Evolutionary conservation across 768 basidiomycete genomes (phyloP).

Genomic region (Suillus spraguei): DNA sequence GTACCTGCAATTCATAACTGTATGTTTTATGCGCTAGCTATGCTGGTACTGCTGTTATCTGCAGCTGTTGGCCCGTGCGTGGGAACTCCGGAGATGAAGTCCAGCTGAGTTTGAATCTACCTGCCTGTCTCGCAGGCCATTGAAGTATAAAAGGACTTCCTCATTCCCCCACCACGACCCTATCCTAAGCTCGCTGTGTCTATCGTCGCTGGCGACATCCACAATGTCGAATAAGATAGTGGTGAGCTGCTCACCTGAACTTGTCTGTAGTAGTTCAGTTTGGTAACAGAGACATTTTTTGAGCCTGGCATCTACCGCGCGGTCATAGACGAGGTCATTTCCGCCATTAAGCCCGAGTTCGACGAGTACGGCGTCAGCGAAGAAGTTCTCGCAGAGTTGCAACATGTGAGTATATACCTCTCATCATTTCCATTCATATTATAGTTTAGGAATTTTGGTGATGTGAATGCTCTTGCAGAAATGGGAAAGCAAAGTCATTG

Average conservation of each 20-base stretch:
- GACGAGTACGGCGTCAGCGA: conserved; percentile 95
- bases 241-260: conserved; percentile 82
- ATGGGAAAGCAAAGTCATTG: conserved; percentile 95
- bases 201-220: conserved; percentile 32
- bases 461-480: conserved; percentile 53
- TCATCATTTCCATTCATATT: conserved; percentile 19
- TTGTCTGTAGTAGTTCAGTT: conserved; percentile 55
- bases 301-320: conserved; percentile 91
- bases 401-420: conserved; percentile 65
- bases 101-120: conserved; percentile 46
- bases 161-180: conserved; percentile 35
- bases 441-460: conserved; percentile 3
- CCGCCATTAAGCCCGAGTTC: conserved; percentile 87
- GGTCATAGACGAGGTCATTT: conserved; percentile 97
- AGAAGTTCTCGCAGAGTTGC: conserved; percentile 85
- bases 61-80: conserved; percentile 45
- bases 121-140: conserved; percentile 39
- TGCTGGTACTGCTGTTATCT: not conserved
- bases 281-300: conserved; percentile 56
- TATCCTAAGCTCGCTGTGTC: conserved; percentile 34
- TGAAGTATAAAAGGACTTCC: conserved; percentile 42
- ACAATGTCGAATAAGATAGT: conserved; percentile 98
- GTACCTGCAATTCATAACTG: not conserved
- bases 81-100: conserved; percentile 34
- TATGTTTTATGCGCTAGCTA: not conserved